These are phyloP conservation scores for Breynia disticha DNA, from an alignment of 441 rosid genomes.

Conservation along the genomic window DNA sequence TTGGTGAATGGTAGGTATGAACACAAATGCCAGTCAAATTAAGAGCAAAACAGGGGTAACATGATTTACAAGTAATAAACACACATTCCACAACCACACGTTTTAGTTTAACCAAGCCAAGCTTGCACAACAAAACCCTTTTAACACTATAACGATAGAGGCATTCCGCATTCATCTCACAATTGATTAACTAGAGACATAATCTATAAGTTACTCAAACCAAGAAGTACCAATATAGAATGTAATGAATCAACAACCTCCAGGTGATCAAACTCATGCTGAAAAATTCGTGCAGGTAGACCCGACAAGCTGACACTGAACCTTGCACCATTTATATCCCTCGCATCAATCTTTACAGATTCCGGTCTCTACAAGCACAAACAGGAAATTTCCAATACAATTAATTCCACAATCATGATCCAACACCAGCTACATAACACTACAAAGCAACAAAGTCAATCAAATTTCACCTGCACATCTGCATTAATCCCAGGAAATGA, in stretches of 20 bases:
- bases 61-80: too few relatives aligned
- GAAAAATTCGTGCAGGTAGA: conserved; percentile 83
- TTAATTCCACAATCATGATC: neutral
- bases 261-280: conserved; percentile 91
- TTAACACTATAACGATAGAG: neutral
- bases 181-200: neutral
- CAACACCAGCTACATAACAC: neutral
- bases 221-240: neutral
- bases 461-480: conserved; percentile 52
- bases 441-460: too few relatives aligned
- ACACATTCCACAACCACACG: too few relatives aligned
- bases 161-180: neutral
- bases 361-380: conserved; percentile 68
- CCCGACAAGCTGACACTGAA: conserved; percentile 62
- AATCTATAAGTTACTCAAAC: neutral
- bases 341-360: conserved; percentile 79
- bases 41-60: too few relatives aligned
- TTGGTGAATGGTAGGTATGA: too few relatives aligned
- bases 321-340: conserved; percentile 56
- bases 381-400: neutral
- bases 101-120: neutral
- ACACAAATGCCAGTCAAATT: too few relatives aligned
- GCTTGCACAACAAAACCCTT: neutral
- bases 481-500: conserved; percentile 90
- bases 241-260: conserved; percentile 35